These are phyloP conservation scores for Cutaneotrichosporon cavernicola DNA, from an alignment of 1,284 basidiomycete species.

Conservation along the genomic window DNA sequence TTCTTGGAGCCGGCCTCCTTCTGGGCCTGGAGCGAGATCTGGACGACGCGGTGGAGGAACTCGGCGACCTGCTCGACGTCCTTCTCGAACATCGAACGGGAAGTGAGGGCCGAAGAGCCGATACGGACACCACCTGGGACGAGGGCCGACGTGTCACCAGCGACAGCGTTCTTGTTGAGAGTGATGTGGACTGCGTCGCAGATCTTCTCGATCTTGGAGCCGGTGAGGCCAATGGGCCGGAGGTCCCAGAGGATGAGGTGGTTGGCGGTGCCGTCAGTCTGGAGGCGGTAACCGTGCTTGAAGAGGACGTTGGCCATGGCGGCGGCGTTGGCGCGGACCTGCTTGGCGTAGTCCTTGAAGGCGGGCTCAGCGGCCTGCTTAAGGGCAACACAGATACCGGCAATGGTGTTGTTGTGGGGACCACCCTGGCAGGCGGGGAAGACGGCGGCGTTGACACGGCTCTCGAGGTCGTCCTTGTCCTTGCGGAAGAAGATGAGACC, in stretches of 20 bases:
- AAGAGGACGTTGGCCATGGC: conserved; percentile 72
- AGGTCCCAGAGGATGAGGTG: conserved; percentile 98
- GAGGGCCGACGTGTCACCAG: conserved; percentile 66
- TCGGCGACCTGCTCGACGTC: conserved; percentile 82
- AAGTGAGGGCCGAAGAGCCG: conserved; percentile 91
- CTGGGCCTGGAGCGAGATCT: conserved; percentile 81
- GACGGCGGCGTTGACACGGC: conserved; percentile 94
- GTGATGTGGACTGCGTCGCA: conserved; percentile 96
- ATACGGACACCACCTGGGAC: conserved; percentile 97
- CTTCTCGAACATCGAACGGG: conserved; percentile 82
- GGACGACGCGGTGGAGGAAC: conserved; percentile 88
- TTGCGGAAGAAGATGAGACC: conserved; percentile 99
- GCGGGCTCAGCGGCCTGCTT: conserved; percentile 87
- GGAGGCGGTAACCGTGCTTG: conserved; percentile 85
- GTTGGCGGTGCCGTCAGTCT: conserved; percentile 96
- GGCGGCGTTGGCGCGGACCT: conserved; percentile 84
- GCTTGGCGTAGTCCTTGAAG: conserved; percentile 90
- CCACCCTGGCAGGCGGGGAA: conserved; percentile 99
- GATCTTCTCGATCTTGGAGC: conserved; percentile 97
- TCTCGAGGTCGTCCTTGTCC: conserved; percentile 89
- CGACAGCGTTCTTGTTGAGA: conserved; percentile 64
- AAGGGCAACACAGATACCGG: conserved; percentile 91
- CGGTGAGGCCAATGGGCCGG: conserved; percentile 89
- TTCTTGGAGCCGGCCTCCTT: conserved; percentile 93
- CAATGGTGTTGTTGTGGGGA: conserved; percentile 99